A percentile compares a stretch with the other conserved stretches of the same genome.
Conservation (phyloP, 495 filamentous ascomycete species). For the Podospora pseudoanserina region DNA sequence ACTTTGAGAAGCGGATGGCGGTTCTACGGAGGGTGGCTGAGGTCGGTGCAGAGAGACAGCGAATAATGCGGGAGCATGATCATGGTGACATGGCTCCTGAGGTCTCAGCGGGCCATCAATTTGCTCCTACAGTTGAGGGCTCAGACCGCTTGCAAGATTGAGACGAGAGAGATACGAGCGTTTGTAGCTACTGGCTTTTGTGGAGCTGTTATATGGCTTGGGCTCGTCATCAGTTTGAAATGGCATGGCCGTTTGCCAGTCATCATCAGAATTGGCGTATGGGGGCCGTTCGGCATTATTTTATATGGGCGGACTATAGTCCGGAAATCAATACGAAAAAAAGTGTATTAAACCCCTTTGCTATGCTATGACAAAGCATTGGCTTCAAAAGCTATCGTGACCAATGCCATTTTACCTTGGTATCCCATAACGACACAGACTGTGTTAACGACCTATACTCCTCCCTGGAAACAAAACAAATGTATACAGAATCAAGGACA, state of each 20-base stretch:
- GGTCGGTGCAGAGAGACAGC: constrained; percentile 39
- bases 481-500: background rate
- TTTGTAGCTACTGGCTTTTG: background rate
- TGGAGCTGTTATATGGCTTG: background rate
- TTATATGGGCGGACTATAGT: background rate
- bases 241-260: background rate
- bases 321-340: background rate
- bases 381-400: background rate
- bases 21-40: constrained; percentile 48
- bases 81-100: background rate
- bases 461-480: background rate
- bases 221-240: background rate
- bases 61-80: constrained; percentile 16
- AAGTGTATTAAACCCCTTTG: background rate
- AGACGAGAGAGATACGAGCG: background rate
- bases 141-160: background rate
- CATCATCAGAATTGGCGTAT: background rate
- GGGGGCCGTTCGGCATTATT: background rate
- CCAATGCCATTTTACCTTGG: background rate
- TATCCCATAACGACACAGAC: background rate
- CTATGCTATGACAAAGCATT: background rate
- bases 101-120: background rate
- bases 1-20: constrained; percentile 64
- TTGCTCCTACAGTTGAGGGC: background rate
- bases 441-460: background rate